Evolutionary conservation across 2,329 filamentous ascomycete genomes (phyloP).

Genomic region (Tolypocladium sp.): DNA sequence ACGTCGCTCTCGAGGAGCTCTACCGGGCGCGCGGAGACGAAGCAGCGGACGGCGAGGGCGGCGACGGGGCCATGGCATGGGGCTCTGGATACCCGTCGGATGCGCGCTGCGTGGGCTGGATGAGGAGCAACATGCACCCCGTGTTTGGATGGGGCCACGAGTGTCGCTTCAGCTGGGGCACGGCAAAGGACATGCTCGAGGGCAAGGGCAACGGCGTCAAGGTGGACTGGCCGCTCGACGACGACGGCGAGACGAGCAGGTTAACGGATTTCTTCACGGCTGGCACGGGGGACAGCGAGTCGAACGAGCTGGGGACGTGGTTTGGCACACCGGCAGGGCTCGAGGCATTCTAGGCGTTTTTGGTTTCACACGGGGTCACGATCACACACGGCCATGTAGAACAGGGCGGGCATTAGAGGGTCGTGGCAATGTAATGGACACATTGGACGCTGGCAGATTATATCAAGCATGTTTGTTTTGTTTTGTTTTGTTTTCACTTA

Average conservation of each 20-base stretch:
- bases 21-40: conserved; percentile 40
- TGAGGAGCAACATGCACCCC: conserved; percentile 80
- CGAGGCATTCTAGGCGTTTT: conserved; percentile 53
- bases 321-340: conserved; percentile 66
- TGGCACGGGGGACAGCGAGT: conserved; percentile 30
- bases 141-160: conserved; percentile 93
- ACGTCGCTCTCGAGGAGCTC: conserved; percentile 76
- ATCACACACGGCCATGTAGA: neutral
- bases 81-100: conserved; percentile 94
- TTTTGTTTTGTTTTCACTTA: neutral
- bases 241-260: conserved; percentile 58
- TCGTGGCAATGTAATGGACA: neutral
- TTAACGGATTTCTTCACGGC: conserved; percentile 67
- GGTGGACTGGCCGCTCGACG: conserved; percentile 76
- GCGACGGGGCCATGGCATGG: conserved; percentile 50
- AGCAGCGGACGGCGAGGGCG: conserved; percentile 19
- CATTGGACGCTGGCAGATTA: neutral
- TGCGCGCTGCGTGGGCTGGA: conserved; percentile 68
- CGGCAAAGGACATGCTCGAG: conserved; percentile 87
- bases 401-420: neutral
- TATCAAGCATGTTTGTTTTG: neutral
- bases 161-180: conserved; percentile 93
- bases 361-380: neutral
- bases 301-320: conserved; percentile 68
- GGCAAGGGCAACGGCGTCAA: conserved; percentile 56